Base-by-base conservation (phyloP, 805 yeast genomes). In the Metschnikowia peoriensis region DNA sequence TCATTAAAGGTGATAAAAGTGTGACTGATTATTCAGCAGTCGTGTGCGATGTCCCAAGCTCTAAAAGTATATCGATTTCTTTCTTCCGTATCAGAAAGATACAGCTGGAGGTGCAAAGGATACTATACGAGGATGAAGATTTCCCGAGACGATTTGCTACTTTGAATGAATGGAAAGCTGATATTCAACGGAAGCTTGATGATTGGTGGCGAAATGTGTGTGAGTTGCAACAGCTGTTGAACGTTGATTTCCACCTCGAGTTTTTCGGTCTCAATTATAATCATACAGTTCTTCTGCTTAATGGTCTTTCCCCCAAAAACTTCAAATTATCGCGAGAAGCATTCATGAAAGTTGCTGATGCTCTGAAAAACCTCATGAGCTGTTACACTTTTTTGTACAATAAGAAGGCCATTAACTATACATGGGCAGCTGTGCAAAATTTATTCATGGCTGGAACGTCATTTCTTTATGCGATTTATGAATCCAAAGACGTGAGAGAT, bases 351-450 rank as follows among this genome's bases (percentile, higher is more conserved):
- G 81, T 89, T 11, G 77, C 81, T 10, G 83, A 80, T 28, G 81
- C 92, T 0, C 81, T 94, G 1, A 80, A 79, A 58, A 86, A 85
- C 42, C 79, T 89, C 37, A 85, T 90, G 49, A 70, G 75, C 35
- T 78, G 84, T 32, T 91, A 88, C 65, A 71, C 78, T 46, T 80
- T 79, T 47, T 69, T 91, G 38, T 80, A 79, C 58, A 66, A 72
- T n/a, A 76, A 76, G 29, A 80, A 80, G 60, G 74, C 81, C 44
- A 78, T 90, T 54, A 89, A 89, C 66, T 91, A 88, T 67, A 89
- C 97, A 0, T 91, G 97, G 97, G 92, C 91, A 1, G 94, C 96
- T 0, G 92, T 89, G 2, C 96, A 90, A 66, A 90, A 89, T 64
- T 72, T 89, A 49, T 89, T 89, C 65, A 86, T 88, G 87, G 92